phyloP scores from a whole-genome alignment of 2,329 filamentous ascomycete genomes.

The Ascochyta koolunga region DNA sequence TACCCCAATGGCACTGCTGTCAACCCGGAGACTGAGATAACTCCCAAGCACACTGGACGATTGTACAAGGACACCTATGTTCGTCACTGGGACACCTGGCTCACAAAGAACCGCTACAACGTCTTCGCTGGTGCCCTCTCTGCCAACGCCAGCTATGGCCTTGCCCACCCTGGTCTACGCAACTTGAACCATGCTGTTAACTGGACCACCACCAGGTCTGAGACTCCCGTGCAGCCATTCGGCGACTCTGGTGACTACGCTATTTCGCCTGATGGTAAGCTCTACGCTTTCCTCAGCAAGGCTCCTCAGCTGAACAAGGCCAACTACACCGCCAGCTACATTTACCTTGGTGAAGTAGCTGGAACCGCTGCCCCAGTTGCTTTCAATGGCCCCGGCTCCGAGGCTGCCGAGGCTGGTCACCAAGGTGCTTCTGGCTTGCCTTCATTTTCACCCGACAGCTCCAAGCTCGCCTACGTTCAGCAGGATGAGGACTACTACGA shows the following conservation, averaged over 20 bases:
- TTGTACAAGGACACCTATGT: conserved; percentile 78
- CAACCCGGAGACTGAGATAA: conserved; percentile 66
- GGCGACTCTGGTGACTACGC: conserved; percentile 81
- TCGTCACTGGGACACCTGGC: conserved; percentile 81
- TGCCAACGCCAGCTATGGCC: conserved; percentile 33
- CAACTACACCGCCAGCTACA: conserved; percentile 79
- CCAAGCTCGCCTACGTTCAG: conserved; percentile 77
- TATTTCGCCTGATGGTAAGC: conserved; percentile 67
- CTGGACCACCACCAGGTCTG: conserved; percentile 59
- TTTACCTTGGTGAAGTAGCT: conserved; percentile 74
- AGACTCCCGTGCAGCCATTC: conserved; percentile 76
- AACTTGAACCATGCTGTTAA: conserved; percentile 69
- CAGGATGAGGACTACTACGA: conserved; percentile 72
- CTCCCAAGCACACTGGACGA: conserved; percentile 66
- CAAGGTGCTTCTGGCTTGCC: conserved; percentile 71
- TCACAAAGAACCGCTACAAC: conserved; percentile 70
- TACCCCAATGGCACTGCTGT: conserved; percentile 73
- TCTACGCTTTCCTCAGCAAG: conserved; percentile 70
- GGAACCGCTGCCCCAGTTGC: conserved; percentile 56
- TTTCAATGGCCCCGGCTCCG: conserved; percentile 42
- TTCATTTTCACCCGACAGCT: conserved; percentile 75
- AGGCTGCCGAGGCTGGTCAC: conserved; percentile 49
- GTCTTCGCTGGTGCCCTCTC: conserved; percentile 73
- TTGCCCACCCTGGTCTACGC: conserved; percentile 45
- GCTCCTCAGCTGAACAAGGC: conserved; percentile 74